Evolutionary conservation across 768 basidiomycete species (phyloP).

Genomic region (Suillus placidus): DNA sequence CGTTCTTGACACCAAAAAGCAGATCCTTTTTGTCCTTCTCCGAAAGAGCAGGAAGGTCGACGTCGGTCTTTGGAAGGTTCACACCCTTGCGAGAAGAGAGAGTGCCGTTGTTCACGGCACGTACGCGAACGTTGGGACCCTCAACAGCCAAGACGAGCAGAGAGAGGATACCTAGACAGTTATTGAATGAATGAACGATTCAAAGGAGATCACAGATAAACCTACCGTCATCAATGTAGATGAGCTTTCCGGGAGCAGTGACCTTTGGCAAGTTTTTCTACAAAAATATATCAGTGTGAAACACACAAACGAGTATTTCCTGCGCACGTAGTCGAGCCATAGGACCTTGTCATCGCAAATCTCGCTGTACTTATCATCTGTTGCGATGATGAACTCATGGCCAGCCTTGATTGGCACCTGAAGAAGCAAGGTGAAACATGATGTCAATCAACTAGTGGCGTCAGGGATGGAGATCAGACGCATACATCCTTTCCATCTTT

Average conservation of each 20-base stretch:
- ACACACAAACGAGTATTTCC: background rate
- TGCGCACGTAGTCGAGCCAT: constrained; percentile 91
- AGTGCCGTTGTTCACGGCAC: constrained; percentile 86
- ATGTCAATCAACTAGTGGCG: constrained; percentile 9
- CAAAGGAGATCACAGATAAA: background rate
- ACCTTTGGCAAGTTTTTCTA: constrained; percentile 94
- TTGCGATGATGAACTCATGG: constrained; percentile 91
- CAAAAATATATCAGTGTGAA: constrained; percentile 9
- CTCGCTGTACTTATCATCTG: constrained; percentile 80
- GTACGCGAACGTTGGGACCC: constrained; percentile 77
- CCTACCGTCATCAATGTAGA: constrained; percentile 95
- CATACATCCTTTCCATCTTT: constrained; percentile 83
- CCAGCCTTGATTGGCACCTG: constrained; percentile 86
- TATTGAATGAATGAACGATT: constrained; percentile 9
- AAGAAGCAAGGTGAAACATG: background rate
- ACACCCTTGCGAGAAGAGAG: constrained; percentile 98
- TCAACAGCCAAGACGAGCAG: constrained; percentile 92
- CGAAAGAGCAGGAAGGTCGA: constrained; percentile 96
- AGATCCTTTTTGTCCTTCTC: constrained; percentile 98
- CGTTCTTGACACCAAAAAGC: constrained; percentile 93
- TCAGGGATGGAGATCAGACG: constrained; percentile 22
- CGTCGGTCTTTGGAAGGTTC: constrained; percentile 96
- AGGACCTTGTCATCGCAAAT: constrained; percentile 81
- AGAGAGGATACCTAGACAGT: constrained; percentile 68
- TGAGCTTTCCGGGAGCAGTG: constrained; percentile 93